These are phyloP conservation scores for Exidia glandulosa DNA, from an alignment of 768 basidiomycete genomes.

Conservation along the genomic window DNA sequence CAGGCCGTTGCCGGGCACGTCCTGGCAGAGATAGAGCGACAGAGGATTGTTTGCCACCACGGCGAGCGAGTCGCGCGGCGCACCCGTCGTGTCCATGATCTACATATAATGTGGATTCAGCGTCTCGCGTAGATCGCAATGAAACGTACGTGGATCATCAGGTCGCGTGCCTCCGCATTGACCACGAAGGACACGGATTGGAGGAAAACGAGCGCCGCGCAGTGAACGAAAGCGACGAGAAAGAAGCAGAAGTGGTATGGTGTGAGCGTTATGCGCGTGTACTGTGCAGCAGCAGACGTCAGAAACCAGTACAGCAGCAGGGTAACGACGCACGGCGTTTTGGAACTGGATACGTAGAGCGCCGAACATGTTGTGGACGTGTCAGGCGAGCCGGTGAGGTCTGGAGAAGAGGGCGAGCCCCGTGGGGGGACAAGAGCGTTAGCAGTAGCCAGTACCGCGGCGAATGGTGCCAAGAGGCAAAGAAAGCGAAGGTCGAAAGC, in stretches of 20 bases:
- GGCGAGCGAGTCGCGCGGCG: not conserved
- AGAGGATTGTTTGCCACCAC: not conserved
- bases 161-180: conserved; percentile 24
- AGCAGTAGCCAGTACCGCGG: no score
- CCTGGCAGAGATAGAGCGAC: not conserved
- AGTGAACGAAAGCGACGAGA: conserved; percentile 32
- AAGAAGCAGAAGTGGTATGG: conserved; percentile 39
- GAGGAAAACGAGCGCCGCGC: conserved; percentile 28
- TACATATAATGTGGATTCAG: not conserved
- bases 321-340: not conserved
- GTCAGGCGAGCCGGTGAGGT: no score
- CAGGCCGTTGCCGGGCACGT: not conserved
- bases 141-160: conserved; percentile 22
- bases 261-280: conserved; percentile 37
- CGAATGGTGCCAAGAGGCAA: no score
- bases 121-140: not conserved
- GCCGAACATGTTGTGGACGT: not conserved
- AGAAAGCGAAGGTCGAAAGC: no score
- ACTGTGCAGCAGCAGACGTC: conserved; percentile 19
- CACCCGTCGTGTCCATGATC: not conserved
- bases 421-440: no score
- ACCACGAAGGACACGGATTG: conserved; percentile 29
- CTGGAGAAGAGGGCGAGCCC: no score
- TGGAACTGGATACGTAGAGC: not conserved
- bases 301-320: not conserved